Evolutionary conservation across 768 basidiomycete species (phyloP).

Genomic region (Daedaleopsis nitida): DNA sequence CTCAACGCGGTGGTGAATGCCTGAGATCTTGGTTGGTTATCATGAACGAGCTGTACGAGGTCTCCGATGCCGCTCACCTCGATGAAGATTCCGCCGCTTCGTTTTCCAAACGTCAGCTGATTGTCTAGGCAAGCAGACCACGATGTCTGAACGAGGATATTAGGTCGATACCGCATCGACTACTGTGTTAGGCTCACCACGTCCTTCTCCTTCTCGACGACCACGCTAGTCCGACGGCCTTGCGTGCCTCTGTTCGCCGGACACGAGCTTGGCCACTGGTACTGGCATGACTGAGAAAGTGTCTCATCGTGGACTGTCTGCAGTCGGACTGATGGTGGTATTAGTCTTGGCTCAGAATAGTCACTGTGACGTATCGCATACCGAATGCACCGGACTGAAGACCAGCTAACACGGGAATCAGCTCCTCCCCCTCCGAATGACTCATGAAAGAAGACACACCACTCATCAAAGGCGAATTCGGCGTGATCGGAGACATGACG

Average conservation of each 20-base stretch:
- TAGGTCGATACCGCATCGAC: neutral
- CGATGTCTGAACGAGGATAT: conserved; percentile 17
- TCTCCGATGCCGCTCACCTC: conserved; percentile 9
- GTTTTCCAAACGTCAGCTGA: conserved; percentile 20
- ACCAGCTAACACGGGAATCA: neutral
- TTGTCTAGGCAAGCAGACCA: conserved; percentile 28
- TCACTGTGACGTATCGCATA: neutral
- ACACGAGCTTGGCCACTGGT: neutral
- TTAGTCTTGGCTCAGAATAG: neutral
- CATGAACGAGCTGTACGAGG: neutral
- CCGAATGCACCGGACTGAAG: neutral
- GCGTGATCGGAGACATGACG: neutral
- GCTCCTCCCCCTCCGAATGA: neutral
- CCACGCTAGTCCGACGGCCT: neutral
- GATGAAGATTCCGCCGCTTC: conserved; percentile 23
- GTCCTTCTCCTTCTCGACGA: neutral
- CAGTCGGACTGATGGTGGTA: neutral
- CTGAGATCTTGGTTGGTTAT: conserved; percentile 1
- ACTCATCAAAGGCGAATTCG: neutral
- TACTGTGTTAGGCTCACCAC: neutral
- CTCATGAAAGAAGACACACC: neutral
- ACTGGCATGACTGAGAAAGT: neutral
- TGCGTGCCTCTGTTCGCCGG: neutral
- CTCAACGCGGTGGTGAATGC: conserved; percentile 22
- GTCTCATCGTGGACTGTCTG: neutral